Evolutionary conservation across 495 filamentous ascomycete genomes (phyloP), one percentile per base, ranked within the genome.

Genomic region (Neurospora sp.): DNA sequence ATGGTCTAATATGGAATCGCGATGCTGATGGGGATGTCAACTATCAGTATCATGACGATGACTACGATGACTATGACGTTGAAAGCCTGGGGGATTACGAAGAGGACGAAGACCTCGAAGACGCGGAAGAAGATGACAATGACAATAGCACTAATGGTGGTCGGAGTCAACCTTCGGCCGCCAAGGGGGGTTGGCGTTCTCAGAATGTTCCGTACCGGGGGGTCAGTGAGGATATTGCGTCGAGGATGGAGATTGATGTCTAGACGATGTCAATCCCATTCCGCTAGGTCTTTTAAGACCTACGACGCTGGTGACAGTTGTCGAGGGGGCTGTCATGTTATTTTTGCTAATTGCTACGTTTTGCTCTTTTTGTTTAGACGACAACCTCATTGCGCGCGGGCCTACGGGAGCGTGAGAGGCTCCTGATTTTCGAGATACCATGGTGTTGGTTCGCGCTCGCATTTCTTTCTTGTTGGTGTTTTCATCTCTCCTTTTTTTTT

Each of bases 161-260:
- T 62, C 21, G 48, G 45, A 54, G 45, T 54, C 45, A 24, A 54
- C 21, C 45, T 54, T 54, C 21, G 21, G 45, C 21, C 21, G 45
- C 45, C 45, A 54, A 54, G 45, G 45, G 45, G 21, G 21, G 54
- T 19, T 62, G 54, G 54, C 15, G 54, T 8, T 62, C 54, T 31
- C 2, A 19, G 54, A 62, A 62, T 62, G 54, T 62, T 87, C 85
- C 40, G 86, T 92, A 8, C 85, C 54, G 90, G 36, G 91, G 90
- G 5, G 85, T 93, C 76, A 93, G 90, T 76, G 91, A 93, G 80
- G 91, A 93, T 71, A 90, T 93, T 70, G 90, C 88, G 45, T 87
- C 88, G 36, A 85, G 85, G 13, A 93, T 93, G 90, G 92, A 93
- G 75, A 83, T 88, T 75, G 86, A 84, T 74, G 75, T 81, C 19